phyloP scores from a whole-genome alignment of 2,329 filamentous ascomycete genomes.

The Calonectria ilicicola region DNA sequence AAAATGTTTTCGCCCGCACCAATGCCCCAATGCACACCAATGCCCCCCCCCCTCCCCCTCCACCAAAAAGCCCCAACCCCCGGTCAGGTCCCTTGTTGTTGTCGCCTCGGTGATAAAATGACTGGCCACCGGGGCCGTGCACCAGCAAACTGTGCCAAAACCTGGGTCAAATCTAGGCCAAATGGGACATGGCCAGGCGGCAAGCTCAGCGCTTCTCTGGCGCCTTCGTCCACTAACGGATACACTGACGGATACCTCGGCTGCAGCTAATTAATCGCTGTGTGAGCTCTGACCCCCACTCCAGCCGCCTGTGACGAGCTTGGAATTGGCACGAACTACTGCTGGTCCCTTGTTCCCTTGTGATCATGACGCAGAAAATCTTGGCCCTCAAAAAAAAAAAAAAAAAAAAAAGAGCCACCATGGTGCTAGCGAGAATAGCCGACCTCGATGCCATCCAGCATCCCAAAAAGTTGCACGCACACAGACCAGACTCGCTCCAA shows the following conservation, averaged over 20 bases:
- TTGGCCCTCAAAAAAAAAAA: not conserved
- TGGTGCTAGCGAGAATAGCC: not conserved
- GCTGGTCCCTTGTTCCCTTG: not conserved
- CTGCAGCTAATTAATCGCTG: conserved; percentile 8
- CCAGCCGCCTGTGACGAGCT: not conserved
- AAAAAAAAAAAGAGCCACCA: too few species aligned
- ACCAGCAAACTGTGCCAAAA: not conserved
- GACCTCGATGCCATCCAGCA: not conserved
- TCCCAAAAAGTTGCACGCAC: not conserved
- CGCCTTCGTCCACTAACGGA: not conserved
- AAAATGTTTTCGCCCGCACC: conserved; percentile 34
- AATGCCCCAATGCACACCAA: conserved; percentile 1
- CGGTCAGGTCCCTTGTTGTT: conserved; percentile 10
- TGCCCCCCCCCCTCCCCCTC: not conserved
- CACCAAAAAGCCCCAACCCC: conserved; percentile 14
- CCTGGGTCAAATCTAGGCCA: conserved; percentile 15
- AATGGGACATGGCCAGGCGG: conserved; percentile 26
- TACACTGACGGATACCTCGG: conserved; percentile 7
- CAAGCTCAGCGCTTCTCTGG: not conserved
- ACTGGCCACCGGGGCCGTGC: conserved; percentile 39
- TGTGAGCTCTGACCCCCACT: not conserved
- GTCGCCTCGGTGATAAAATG: conserved; percentile 46
- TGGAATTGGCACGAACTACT: conserved; percentile 2
- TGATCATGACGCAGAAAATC: not conserved
- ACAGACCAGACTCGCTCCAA: not conserved